Base-by-base conservation (phyloP, 257 asterid species). In the Nicotiana undulata region DNA sequence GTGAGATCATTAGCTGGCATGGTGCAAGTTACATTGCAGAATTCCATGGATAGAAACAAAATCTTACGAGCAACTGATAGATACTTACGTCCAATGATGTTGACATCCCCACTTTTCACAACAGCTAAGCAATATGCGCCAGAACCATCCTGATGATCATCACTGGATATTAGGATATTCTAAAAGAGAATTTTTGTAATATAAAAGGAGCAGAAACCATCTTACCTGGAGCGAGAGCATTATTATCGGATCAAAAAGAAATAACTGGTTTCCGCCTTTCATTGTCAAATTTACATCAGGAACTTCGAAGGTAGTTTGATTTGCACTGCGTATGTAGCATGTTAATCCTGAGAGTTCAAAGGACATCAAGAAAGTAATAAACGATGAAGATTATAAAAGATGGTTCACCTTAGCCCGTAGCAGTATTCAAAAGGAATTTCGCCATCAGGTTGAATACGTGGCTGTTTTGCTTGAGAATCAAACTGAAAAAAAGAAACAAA, bases 21-120 rank as follows among this genome's bases (percentile, higher is more conserved):
- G 7, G 22, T 72, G 40, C 60, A 72, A 72, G 60, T 24, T 24
- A 15, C 28, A 72, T 72, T 15, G 17, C 40, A 46, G 60, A 70
- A 15, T 46, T 40, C 60, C 49, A 46, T 72, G 60, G 60, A 46
- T 22, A 72, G 60, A 55, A 24, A 46, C 60, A 46, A 72, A 46
- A 72, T 15, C 10, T 60, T 18, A 24, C 52, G 55, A 16, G 56
- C 49, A 80, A 67, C 80, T 1, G 24, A 64, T 37, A 46, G 37
- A 75, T 85, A 91, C 99, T 96, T 85, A 96, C 99, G 98, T 83
- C 99, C 99, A 86, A 94, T 92, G 83, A 96, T 90, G 90, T 96
- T 87, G 17, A 96, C 76, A 82, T 94, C 94, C 64, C 75, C 90
- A 63, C 98, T 94, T 85, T 87, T 91, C 87, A 94, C 89, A 13